Evolutionary conservation across 768 basidiomycete genomes (phyloP).

Genomic region (Termitomyces bulborhizus): DNA sequence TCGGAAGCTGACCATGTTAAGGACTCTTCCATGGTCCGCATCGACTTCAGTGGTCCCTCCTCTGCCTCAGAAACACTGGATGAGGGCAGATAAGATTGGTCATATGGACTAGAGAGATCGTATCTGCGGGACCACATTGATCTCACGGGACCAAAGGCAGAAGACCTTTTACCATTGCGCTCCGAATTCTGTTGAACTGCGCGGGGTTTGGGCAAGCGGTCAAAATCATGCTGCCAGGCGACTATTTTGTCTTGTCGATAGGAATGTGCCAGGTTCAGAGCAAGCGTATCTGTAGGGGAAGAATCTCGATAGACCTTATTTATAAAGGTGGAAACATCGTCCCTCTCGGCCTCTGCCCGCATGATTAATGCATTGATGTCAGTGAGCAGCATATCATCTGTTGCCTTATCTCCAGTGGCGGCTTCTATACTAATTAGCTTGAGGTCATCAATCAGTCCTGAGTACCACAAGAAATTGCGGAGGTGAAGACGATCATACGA

Average conservation of each 20-base stretch:
- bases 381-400: conserved; percentile 53
- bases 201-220: conserved; percentile 72
- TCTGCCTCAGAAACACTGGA: conserved; percentile 72
- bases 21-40: conserved; percentile 48
- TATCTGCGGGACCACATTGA: conserved; percentile 66
- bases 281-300: conserved; percentile 76
- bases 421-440: conserved; percentile 74
- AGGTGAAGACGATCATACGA: conserved; percentile 76
- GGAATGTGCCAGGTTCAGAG: conserved; percentile 79
- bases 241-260: conserved; percentile 91
- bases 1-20: conserved; percentile 69
- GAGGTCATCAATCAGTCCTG: conserved; percentile 67
- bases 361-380: conserved; percentile 63
- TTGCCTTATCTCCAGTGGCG: conserved; percentile 71
- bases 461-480: conserved; percentile 72
- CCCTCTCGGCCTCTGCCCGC: conserved; percentile 69
- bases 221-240: conserved; percentile 95
- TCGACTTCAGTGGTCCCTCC: conserved; percentile 42
- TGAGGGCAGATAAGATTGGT: conserved; percentile 51
- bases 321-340: conserved; percentile 67
- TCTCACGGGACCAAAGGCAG: conserved; percentile 64
- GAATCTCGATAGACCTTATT: conserved; percentile 80
- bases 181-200: conserved; percentile 38
- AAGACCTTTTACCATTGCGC: conserved; percentile 45
- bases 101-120: conserved; percentile 47